Percentiles rank a stretch among this genome's conserved stretches.
Evolutionary conservation across 495 filamentous ascomycete genomes (phyloP).

Genomic region (Aspergillus coremiiformis): DNA sequence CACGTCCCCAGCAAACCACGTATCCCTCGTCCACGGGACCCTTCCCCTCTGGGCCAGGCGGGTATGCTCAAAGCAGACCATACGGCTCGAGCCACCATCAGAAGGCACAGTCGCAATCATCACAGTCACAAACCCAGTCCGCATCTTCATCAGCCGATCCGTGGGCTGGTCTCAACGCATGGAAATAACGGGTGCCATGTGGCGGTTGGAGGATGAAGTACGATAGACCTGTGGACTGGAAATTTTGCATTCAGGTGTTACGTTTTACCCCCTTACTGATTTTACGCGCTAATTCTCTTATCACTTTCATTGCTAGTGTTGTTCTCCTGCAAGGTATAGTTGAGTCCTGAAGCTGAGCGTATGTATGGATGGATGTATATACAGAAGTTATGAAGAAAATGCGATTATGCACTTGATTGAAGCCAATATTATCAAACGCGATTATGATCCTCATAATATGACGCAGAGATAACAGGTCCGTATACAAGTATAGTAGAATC

Average conservation of each 20-base stretch:
- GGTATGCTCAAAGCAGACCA: conserved; percentile 46
- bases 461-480: neutral
- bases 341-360: neutral
- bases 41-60: conserved; percentile 54
- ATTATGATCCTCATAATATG: neutral
- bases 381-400: neutral
- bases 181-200: conserved; percentile 51
- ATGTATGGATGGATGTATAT: conserved; percentile 1
- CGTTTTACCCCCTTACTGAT: neutral
- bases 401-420: neutral
- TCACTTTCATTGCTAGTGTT: neutral
- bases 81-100: conserved; percentile 30
- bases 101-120: conserved; percentile 38
- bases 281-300: neutral
- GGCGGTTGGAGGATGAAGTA: conserved; percentile 6
- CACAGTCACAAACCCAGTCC: conserved; percentile 38
- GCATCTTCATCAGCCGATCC: conserved; percentile 50
- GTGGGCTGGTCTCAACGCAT: conserved; percentile 80
- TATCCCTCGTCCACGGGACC: conserved; percentile 50
- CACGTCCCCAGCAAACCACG: conserved; percentile 68
- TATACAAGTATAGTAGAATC: neutral
- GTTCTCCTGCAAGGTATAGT: neutral
- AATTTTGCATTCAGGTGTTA: conserved; percentile 14
- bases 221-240: conserved; percentile 14
- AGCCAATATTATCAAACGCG: neutral